Conservation (phyloP, 2,329 filamentous ascomycete genomes). For the Alternaria infectoria region DNA sequence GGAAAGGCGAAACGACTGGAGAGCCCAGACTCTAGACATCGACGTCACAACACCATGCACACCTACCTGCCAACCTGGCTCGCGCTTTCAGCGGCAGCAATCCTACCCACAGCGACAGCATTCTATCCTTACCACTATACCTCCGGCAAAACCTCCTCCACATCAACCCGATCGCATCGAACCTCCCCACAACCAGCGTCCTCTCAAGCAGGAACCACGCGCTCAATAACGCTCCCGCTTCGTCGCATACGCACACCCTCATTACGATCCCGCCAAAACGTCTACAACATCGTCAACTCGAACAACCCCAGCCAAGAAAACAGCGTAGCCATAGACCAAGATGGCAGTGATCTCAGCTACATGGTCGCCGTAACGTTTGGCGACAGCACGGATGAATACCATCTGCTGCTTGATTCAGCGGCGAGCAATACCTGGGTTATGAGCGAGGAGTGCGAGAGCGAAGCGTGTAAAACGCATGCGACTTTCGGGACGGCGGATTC, state of each 20-base stretch:
- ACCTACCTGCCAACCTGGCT: conserved; percentile 29
- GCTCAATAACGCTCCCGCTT: conserved; percentile 35
- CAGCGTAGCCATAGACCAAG: conserved; percentile 60
- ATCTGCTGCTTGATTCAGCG: conserved; percentile 62
- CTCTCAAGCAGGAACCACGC: neutral
- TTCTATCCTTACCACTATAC: conserved; percentile 46
- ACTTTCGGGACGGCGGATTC: conserved; percentile 73
- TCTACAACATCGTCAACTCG: conserved; percentile 52
- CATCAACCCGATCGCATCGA: conserved; percentile 7
- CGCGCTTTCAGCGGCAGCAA: conserved; percentile 27
- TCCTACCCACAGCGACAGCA: conserved; percentile 35
- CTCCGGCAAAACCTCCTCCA: conserved; percentile 5
- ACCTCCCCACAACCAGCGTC: neutral
- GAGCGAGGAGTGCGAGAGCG: conserved; percentile 69
- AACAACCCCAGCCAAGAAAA: conserved; percentile 46
- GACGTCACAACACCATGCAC: conserved; percentile 26
- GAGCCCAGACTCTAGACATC: neutral
- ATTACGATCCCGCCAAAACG: conserved; percentile 53
- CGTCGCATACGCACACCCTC: conserved; percentile 37
- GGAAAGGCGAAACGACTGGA: neutral
- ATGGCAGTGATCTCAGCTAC: conserved; percentile 62
- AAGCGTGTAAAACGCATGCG: conserved; percentile 72
- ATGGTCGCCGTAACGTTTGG: conserved; percentile 60
- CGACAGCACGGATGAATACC: conserved; percentile 57
- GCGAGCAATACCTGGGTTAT: conserved; percentile 82